Evolutionary conservation across 2,329 filamentous ascomycete species (phyloP), one percentile per base, ranked within the genome.

Genomic region (Lizonia empirigonia): DNA sequence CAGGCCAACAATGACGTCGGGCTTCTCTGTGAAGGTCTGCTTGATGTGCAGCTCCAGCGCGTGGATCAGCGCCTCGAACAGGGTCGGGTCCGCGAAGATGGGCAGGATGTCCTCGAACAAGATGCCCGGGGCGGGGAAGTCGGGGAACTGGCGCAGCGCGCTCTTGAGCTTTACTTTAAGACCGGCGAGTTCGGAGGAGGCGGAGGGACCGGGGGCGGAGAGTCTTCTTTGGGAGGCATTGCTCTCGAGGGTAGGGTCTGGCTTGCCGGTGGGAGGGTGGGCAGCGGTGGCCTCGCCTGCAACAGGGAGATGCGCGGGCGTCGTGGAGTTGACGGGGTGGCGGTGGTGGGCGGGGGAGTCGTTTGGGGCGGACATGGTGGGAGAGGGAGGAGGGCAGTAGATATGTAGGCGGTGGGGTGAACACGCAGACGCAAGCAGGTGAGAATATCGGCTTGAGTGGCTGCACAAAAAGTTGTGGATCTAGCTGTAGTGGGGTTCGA

Each of bases 81-180:
- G 81, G 42, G 74, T 71, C 47, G 87, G 85, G 70, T 91, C 83
- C 73, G 90, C 86, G 80, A 99, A 97, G 71, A 97, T 87, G 55
- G 94, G 94, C 76, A 99, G 87, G 77, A 99, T 97, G 74, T 99
- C 94, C 79, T 97, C 91, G 77, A 99, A 99, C 68, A 96, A 82
- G 71, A 99, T 93, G 74, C 94, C 93, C 36, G 89, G 86, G 61
- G 88, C 87, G 53, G 93, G 93, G 79, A 97, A 97, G 81, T 97
- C 91, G 69, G 86, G 85, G 78, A 91, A 96, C 74, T 91, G 87
- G 76, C 90, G 89, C 64, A 97, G 84, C 53, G 88, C 84, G 63
- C 78, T 76, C 71, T 86, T 81, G 81, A 92, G 82, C 77, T 74
- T 88, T 78, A 82, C 77, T 75, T 83, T 83, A 82, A 86, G 83